Evolutionary conservation across 1,284 basidiomycete species (phyloP), one percentile per base, ranked within the genome.

Genomic region (Marasmius oreades): DNA sequence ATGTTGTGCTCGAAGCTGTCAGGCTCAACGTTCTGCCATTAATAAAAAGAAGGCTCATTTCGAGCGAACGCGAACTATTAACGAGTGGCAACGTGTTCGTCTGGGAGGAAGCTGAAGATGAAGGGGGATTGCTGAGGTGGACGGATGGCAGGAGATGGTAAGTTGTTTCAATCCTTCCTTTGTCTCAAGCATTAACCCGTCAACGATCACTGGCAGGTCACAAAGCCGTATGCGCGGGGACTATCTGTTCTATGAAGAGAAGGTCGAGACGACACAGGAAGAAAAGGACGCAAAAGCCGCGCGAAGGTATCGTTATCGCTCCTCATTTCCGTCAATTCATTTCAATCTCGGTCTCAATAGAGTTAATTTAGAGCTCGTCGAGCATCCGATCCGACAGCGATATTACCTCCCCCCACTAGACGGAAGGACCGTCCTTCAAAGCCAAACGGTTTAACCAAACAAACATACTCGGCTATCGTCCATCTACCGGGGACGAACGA

Each of bases 211-310:
- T n/a, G n/a, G 12, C 44, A 90, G 88, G 88, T 90, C 87, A 0
- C 88, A 90, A 66, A 90, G 88, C 68, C 73, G 86, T 57, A 88
- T 90, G 87, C 77, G 87, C n/a, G 87, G 87, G 7, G 88, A 88
- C 66, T 90, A 87, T 66, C 73, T 90, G 8, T 88, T 86, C 66
- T 90, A 90, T 62, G 88, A 90, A 66, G 88, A 90, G 66, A 90
- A 90, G 65, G 81, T 89, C 44, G 87, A 86, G 62, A 85, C 82
- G 0, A 89, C 87, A 0, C 80, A 85, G 60, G 88, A 86, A 62
- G 87, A 90, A 66, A 81, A 82, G 58, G 85, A 87, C 62, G 82
- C 84, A 0, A 90, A 89, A 64, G 87, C 87, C 52, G 84, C 82
- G 23, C 73, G 88, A 63, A 78, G 87, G 87, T 88, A 58, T 5